Conservation (phyloP, 768 basidiomycete species). For the Pseudohyphozyma bogoriensis region DNA sequence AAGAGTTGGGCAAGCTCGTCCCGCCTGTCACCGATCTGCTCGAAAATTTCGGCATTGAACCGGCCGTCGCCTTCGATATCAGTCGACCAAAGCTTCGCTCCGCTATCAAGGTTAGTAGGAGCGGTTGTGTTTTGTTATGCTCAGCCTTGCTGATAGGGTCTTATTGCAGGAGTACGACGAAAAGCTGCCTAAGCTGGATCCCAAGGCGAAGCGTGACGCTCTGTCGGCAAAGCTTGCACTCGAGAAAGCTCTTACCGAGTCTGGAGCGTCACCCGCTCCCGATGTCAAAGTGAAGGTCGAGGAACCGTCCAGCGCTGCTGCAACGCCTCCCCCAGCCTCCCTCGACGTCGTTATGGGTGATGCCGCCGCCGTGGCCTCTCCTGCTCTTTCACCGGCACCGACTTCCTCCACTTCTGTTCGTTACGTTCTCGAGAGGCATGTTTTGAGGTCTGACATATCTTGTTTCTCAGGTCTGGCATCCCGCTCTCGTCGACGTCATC, state of each 20-base stretch:
- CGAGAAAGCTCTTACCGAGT: neutral
- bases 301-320: neutral
- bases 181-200: neutral
- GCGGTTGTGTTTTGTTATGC: too few species aligned
- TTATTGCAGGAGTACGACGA: neutral
- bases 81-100: constrained; percentile 51
- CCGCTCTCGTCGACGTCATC: constrained; percentile 61
- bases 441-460: neutral
- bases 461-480: constrained; percentile 56
- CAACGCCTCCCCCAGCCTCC: neutral
- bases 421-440: neutral
- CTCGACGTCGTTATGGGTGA: neutral
- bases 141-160: too few species aligned
- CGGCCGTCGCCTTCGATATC: constrained; percentile 87
- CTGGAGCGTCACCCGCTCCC: neutral
- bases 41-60: constrained; percentile 64
- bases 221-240: neutral
- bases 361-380: neutral
- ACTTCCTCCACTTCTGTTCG: neutral
- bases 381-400: neutral
- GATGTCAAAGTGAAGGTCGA: neutral
- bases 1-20: constrained; percentile 64
- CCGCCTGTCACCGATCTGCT: constrained; percentile 67
- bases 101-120: constrained; percentile 28
- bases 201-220: neutral